Base-by-base conservation (phyloP, 2,329 filamentous ascomycete species). In the Neonectria neomacrospora region DNA sequence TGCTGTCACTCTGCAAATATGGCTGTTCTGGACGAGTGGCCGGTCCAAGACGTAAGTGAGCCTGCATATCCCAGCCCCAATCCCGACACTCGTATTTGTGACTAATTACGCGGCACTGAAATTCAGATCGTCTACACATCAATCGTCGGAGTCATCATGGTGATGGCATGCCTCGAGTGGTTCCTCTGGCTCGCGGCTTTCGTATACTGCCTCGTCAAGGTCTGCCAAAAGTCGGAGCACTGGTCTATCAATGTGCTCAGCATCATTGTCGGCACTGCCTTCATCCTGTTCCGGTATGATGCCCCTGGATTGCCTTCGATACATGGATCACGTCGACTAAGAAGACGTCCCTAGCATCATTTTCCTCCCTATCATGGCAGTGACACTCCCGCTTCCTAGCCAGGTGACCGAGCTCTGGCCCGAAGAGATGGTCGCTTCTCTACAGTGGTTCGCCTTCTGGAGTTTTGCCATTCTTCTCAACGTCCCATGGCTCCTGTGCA, bases 381-480 rank as follows among this genome's bases (percentile, higher is more conserved):
- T 97, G 51, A 98, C 94, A 0, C 83, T 98, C 5, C 95, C 95
- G 1, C 83, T 98, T 3, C 95, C 95, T 0, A 79, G 83, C 20
- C 85, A 88, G 62, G 83, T 97, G 48, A 90, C 90, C 8, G 83
- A 86, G 63, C 86, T 91, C 70, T 96, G 95, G 80, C 94, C 95
- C 0, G 58, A 76, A 3, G 57, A 78, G 1, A 87, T 96, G 83
- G 91, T 96, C 42, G 79, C 76, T 2, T 84, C 91, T 50, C 84
- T 98, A 14, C 94, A 97, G 76, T 96, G 93, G 91, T 97, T 98
- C 74, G 94, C 94, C 4, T 98, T 98, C 78, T 97, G 93, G 90
- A 90, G 91, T 28, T 98, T 98, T 70, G 91, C 94, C 1, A 88
- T 88, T 67, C 87, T 98, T 10, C 81, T 99, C 61, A 93, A 91